These are phyloP conservation scores for Cutaneotrichosporon sp. DNA, from an alignment of 1,284 basidiomycete genomes.

Conservation along the genomic window DNA sequence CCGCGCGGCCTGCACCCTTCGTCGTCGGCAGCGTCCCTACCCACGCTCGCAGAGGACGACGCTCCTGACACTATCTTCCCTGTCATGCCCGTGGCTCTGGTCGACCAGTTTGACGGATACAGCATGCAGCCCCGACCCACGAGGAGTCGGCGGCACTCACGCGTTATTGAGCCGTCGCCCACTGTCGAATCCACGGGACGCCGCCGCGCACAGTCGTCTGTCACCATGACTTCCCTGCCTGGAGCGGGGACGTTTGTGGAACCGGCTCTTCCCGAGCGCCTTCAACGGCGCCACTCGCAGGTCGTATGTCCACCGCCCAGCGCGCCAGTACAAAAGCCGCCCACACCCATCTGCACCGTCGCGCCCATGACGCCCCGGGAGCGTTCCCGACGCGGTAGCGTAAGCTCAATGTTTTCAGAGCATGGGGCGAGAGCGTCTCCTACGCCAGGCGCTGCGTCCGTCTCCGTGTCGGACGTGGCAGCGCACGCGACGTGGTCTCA, in stretches of 20 bases:
- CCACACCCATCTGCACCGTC: neutral
- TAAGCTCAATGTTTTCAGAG: neutral
- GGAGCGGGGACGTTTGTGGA: slow-evolving; percentile 2
- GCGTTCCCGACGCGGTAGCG: neutral
- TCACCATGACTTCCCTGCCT: slow-evolving; percentile 1
- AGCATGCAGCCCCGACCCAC: neutral
- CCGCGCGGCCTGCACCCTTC: neutral
- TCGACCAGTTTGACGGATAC: neutral
- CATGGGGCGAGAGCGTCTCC: slow-evolving; percentile 2
- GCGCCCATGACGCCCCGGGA: neutral
- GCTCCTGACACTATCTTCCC: neutral
- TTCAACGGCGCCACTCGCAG: neutral
- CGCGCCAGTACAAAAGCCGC: neutral
- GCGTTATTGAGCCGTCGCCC: neutral
- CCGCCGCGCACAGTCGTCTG: slow-evolving; percentile 7
- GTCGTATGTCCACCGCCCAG: neutral
- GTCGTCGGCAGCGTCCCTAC: slow-evolving; percentile 1
- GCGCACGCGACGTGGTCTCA: slow-evolving; percentile 13
- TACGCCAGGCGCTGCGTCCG: slow-evolving; percentile 4
- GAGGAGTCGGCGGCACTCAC: neutral
- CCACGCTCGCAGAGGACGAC: slow-evolving; percentile 8
- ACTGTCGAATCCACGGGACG: neutral
- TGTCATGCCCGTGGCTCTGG: too few relatives aligned
- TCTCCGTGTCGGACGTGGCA: slow-evolving; percentile 16
- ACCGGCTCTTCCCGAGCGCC: slow-evolving; percentile 1